These are phyloP conservation scores for Sporothrix dimorphospora DNA, from an alignment of 2,329 filamentous ascomycete species.

Conservation along the genomic window DNA sequence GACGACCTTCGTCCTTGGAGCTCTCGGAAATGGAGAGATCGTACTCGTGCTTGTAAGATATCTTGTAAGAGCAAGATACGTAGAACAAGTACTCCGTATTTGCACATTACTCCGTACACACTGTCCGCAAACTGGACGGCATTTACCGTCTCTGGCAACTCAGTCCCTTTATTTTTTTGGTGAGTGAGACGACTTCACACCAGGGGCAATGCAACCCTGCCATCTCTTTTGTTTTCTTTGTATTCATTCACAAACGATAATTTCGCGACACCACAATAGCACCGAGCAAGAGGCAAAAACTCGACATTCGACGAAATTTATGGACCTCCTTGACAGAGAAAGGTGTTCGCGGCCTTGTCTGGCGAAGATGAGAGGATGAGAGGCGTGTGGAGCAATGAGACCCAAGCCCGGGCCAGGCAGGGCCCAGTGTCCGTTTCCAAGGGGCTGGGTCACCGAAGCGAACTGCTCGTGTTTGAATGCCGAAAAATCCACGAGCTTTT, in stretches of 20 bases:
- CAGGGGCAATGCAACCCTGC: neutral
- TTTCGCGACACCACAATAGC: neutral
- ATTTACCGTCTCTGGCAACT: neutral
- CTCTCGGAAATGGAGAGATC: neutral
- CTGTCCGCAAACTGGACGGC: neutral
- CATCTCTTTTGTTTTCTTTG: neutral
- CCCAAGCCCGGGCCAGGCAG: neutral
- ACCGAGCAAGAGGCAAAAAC: neutral
- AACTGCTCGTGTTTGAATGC: neutral
- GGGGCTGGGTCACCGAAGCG: constrained; percentile 2
- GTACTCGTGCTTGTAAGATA: neutral
- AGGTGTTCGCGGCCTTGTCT: neutral
- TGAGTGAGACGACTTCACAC: neutral
- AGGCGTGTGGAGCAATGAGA: neutral
- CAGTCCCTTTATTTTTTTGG: neutral
- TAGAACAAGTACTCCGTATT: too few relatives aligned
- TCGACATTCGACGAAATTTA: neutral
- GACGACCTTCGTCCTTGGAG: neutral
- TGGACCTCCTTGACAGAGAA: neutral
- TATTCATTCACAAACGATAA: too few relatives aligned
- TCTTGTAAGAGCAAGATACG: too few relatives aligned
- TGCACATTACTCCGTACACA: too few relatives aligned
- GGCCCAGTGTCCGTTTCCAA: constrained; percentile 7
- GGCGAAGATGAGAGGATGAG: too few relatives aligned
- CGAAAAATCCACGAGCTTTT: neutral